Conservation (phyloP, 148 eudicot species). For the Euryodendron excelsum region DNA sequence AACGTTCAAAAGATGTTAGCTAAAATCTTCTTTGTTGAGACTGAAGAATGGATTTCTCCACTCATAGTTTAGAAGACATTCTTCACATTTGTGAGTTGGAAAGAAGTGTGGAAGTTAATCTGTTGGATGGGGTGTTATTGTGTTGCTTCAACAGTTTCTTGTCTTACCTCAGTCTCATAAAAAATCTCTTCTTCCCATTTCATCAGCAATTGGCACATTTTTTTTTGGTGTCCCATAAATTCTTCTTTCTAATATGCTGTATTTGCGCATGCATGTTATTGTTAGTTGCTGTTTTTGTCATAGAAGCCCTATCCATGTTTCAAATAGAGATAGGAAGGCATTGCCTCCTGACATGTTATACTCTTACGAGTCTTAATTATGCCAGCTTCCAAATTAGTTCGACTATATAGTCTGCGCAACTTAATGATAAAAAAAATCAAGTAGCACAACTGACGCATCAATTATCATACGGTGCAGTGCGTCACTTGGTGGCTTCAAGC, state of each 20-base stretch:
- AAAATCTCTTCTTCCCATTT: not conserved
- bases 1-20: not conserved
- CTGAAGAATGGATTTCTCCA: not conserved
- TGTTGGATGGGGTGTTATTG: not conserved
- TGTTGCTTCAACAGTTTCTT: not conserved
- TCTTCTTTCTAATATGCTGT: no score
- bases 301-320: not conserved
- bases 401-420: not conserved
- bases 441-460: no score
- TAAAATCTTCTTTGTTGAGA: not conserved
- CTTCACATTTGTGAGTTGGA: not conserved
- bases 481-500: not conserved
- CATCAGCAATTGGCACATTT: not conserved
- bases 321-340: not conserved
- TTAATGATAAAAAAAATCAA: not conserved
- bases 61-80: not conserved
- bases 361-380: not conserved
- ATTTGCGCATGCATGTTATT: not conserved
- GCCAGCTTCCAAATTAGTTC: not conserved
- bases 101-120: not conserved
- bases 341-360: not conserved
- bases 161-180: not conserved
- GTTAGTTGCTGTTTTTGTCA: not conserved
- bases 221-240: not conserved
- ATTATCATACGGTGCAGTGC: not conserved